Evolutionary conservation across 2,329 filamentous ascomycete genomes (phyloP), one percentile per base, ranked within the genome.

Genomic region (Periconia sp.): DNA sequence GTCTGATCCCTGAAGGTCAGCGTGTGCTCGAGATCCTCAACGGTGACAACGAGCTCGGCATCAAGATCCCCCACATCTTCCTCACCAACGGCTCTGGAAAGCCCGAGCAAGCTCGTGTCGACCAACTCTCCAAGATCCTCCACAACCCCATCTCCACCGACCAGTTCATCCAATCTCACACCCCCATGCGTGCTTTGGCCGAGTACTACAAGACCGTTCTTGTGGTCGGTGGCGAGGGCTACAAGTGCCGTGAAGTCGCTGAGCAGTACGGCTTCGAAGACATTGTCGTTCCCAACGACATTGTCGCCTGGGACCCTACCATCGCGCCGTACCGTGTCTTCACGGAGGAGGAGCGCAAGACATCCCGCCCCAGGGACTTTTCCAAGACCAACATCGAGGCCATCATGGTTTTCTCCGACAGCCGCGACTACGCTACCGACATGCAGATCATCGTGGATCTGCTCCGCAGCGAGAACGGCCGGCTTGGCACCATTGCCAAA

Each of bases 121-220:
- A 85, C 54, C 87, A 90, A 73, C 81, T 90, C 17, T 81, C 83
- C 59, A 82, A 83, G 69, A 89, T 91, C 57, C 79, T 90, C 44
- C 75, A 82, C 54, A 81, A 81, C 65, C 85, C 85, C 49, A 84
- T 90, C 72, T 82, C 79, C 48, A 87, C 83, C 37, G 86, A 89
- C 54, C 87, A 90, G 71, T 91, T 91, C 79, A 90, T 90, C 69
- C 87, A 90, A 74, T 87, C 85, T 1, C 87, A 90, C 79, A 90
- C 87, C 3, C 87, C 87, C 61, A 91, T 91, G 88, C 86, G 86
- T 54, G 88, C 88, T 44, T 76, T 91, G 64, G 78, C 87, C 19
- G 87, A 90, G 72, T 91, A 91, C 81, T 91, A 90, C 79, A 82
- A 85, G 63, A 90, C 87, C 2, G 87, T 91, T 35, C 81, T 91